Base-by-base conservation (phyloP, 2,329 filamentous ascomycete species). In the Diaporthe citrichinensis region DNA sequence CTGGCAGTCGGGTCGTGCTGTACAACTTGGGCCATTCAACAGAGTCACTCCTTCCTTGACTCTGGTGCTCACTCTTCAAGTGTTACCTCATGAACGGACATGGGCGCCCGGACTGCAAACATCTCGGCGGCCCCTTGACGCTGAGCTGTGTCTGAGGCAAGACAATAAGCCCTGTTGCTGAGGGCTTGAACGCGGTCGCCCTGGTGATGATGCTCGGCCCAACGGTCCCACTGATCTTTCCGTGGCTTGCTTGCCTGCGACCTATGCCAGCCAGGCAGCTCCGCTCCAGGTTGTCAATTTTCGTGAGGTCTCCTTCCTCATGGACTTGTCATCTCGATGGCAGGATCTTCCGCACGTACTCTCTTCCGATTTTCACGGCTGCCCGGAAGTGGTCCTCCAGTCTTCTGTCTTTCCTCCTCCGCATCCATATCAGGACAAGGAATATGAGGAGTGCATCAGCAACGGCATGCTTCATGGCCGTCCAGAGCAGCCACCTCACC, bases 351-450 rank as follows among this genome's bases (percentile, higher is more conserved):
- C 90, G 85, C 31, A 88, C 84, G 79, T 93, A 93, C 80, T 93
- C 91, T 73, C 91, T 85, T 23, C 85, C 83, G 58, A 92, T 83
- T 76, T 83, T 86, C 14, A 95, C 81, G 20, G 92, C 86, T 0
- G 93, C 91, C 62, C 94, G 87, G 4, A 95, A 90, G n/a, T 94
- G 87, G 77, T 94, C 94, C 81, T 96, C 94, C 1, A 96, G 83
- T 75, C 94, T 87, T 62, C 90, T 86, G 80, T 96, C 94, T 79
- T 93, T 93, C 81, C 90, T 91, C 78, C 88, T 90, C 72, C 94
- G 87, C 90, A 96, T 89, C 90, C 93, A 96, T 9, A 95, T 80
- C 65, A 96, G 82, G 51, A 96, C 84, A 1, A 95, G 78, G 39
- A 87, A 88, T 20, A 96, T 83, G 3, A 95, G 84, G 36, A 93